Percentiles rank a stretch among this genome's conserved stretches.
These are phyloP conservation scores for Penicillium sclerotigenum DNA, from an alignment of 2,329 filamentous ascomycete genomes.

Conservation along the genomic window DNA sequence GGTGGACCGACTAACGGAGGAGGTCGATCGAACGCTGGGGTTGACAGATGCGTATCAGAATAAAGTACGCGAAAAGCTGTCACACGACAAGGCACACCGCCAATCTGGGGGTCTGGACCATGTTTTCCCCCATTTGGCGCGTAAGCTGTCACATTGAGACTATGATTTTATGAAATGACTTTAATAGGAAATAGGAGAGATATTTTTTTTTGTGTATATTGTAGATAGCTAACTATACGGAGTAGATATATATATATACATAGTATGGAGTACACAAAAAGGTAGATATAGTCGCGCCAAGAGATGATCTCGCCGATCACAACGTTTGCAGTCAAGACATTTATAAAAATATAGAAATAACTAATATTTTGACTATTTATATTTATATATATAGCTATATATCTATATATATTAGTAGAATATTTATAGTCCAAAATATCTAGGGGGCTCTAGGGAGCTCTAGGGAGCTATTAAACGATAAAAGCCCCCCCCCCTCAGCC, in stretches of 20 bases:
- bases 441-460: too few relatives aligned
- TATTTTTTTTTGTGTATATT: too few relatives aligned
- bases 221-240: too few relatives aligned
- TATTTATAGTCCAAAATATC: background rate
- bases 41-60: constrained; percentile 48
- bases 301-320: background rate
- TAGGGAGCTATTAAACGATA: background rate
- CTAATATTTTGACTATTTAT: background rate
- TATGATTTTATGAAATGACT: constrained; percentile 7
- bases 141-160: constrained; percentile 12
- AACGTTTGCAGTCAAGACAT: background rate
- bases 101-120: constrained; percentile 28
- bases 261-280: too few relatives aligned
- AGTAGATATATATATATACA: too few relatives aligned
- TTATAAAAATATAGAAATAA: too few relatives aligned
- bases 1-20: constrained; percentile 56
- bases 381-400: too few relatives aligned
- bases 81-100: constrained; percentile 11
- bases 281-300: constrained; percentile 1
- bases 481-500: background rate
- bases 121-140: constrained; percentile 38
- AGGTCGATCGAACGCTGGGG: constrained; percentile 56
- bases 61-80: constrained; percentile 35
- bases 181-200: background rate
- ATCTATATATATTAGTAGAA: too few relatives aligned